phyloP scores from a whole-genome alignment of 2,329 filamentous ascomycete genomes.

The Pseudogymnoascus sp. region DNA sequence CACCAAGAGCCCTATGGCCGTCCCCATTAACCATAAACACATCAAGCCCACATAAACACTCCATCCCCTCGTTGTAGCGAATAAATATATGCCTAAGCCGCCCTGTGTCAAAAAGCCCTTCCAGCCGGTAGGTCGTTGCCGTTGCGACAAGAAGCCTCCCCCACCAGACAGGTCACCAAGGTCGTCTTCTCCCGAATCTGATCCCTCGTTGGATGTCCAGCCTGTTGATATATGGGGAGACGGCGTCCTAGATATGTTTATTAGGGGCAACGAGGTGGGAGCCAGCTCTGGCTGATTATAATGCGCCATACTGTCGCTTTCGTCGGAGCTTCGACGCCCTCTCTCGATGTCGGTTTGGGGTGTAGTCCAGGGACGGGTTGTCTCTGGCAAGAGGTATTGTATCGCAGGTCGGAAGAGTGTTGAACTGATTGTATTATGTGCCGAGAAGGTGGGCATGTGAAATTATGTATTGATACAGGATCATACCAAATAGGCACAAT shows the following conservation, averaged over 20 bases:
- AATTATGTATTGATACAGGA: constrained; percentile 7
- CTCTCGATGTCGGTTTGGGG: neutral
- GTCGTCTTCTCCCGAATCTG: constrained; percentile 39
- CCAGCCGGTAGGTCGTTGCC: constrained; percentile 23
- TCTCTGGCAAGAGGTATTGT: constrained; percentile 27
- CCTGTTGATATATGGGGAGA: constrained; percentile 36
- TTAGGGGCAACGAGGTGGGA: constrained; percentile 32
- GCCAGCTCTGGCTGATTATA: constrained; percentile 19
- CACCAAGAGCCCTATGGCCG: constrained; percentile 37
- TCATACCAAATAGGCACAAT: neutral
- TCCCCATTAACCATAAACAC: constrained; percentile 39
- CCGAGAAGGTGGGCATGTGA: constrained; percentile 22
- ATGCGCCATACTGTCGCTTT: constrained; percentile 6
- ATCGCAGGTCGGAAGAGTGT: constrained; percentile 32
- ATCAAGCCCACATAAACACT: constrained; percentile 38
- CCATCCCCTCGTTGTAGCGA: constrained; percentile 38
- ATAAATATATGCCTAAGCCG: constrained; percentile 39
- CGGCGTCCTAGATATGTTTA: constrained; percentile 35
- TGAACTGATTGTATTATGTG: constrained; percentile 22
- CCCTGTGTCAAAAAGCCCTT: constrained; percentile 30
- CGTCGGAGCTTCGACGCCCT: neutral
- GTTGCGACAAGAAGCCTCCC: constrained; percentile 22
- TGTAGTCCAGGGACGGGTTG: constrained; percentile 7
- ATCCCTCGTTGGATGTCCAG: constrained; percentile 30
- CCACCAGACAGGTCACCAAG: constrained; percentile 30